phyloP scores from a whole-genome alignment of 257 asterid genomes.

The Fraxinus anomala region DNA sequence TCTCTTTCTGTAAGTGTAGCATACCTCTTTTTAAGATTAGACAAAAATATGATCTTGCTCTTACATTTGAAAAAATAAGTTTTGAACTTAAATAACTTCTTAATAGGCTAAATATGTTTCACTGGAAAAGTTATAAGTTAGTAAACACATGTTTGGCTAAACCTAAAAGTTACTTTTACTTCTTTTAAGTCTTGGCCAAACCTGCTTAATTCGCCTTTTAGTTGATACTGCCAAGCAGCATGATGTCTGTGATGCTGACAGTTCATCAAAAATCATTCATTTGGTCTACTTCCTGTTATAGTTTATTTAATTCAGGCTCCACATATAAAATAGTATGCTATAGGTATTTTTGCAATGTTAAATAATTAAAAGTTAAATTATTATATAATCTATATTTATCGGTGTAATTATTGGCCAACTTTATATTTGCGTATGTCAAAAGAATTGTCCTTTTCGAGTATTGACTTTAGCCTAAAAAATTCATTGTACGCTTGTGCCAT shows the following conservation, averaged over 20 bases:
- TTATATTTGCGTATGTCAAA: conserved; percentile 27
- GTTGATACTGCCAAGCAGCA: background rate
- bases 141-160: background rate
- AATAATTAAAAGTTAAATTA: background rate
- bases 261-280: background rate
- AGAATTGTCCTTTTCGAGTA: conserved; percentile 21
- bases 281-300: background rate
- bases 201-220: background rate
- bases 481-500: conserved; percentile 20
- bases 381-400: background rate
- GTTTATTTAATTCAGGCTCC: background rate
- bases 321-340: background rate
- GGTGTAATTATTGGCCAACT: conserved; percentile 18
- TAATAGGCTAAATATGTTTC: background rate
- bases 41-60: background rate
- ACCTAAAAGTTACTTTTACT: background rate
- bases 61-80: background rate
- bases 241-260: conserved; percentile 15
- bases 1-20: too few relatives aligned
- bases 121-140: background rate
- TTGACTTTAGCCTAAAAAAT: conserved; percentile 29
- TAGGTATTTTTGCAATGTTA: background rate
- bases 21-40: too few relatives aligned
- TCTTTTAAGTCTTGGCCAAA: background rate
- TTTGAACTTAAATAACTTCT: background rate